phyloP scores from a whole-genome alignment of 139 green algal genomes.

The Chlorella sp. region DNA sequence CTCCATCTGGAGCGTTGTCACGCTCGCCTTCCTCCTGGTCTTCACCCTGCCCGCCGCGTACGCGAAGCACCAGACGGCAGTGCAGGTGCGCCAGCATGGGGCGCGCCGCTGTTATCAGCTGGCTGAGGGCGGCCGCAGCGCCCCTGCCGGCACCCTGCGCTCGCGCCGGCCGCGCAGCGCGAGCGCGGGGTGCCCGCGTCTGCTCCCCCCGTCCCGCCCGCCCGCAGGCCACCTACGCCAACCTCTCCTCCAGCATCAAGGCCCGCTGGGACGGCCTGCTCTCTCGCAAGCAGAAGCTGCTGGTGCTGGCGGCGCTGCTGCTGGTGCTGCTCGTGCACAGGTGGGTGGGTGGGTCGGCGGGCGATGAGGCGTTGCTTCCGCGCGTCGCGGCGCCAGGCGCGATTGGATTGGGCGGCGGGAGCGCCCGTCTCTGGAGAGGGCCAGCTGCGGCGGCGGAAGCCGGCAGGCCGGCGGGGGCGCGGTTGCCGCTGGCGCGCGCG shows the following conservation, averaged over 20 bases:
- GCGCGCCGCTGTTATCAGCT: not conserved
- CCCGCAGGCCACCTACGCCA: not conserved
- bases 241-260: not conserved
- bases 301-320: slow-evolving; percentile 21
- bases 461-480: no score
- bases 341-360: no score
- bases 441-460: no score
- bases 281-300: slow-evolving; percentile 26
- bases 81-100: not conserved
- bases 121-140: not conserved
- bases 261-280: slow-evolving; percentile 34
- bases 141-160: not conserved
- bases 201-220: not conserved
- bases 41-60: slow-evolving; percentile 34
- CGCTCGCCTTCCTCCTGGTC: slow-evolving; percentile 18
- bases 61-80: not conserved
- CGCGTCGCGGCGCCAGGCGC: no score
- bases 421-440: no score
- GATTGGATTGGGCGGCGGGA: no score
- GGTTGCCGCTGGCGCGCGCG: no score
- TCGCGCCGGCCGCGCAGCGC: not conserved
- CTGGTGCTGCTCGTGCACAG: no score
- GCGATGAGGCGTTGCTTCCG: no score
- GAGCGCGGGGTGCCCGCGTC: not conserved
- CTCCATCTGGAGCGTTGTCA: slow-evolving; percentile 34